A percentile compares a stretch with the other conserved stretches of the same genome.
Conservation (phyloP, 805 yeast species). For the Pichia pseudocactophila region DNA sequence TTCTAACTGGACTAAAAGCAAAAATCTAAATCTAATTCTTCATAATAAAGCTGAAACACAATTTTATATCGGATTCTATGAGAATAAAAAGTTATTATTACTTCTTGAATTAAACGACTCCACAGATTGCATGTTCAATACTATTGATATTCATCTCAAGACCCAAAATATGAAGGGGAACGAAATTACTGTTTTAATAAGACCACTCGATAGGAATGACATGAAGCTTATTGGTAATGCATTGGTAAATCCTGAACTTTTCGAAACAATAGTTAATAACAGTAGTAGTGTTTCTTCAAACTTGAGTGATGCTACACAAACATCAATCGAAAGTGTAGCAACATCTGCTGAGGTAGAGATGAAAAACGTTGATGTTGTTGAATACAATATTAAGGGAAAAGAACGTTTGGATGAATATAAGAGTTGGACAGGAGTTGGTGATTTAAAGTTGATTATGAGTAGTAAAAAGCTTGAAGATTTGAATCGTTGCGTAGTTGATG, state of each 20-base stretch:
- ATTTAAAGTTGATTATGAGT: constrained; percentile 1
- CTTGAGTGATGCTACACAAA: constrained; percentile 10
- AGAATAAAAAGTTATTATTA: neutral
- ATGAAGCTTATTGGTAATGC: constrained; percentile 4
- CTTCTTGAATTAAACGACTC: constrained; percentile 3
- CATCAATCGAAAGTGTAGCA: neutral
- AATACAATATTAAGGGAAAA: neutral
- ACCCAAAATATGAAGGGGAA: constrained; percentile 6
- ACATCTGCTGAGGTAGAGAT: neutral
- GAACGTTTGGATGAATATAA: neutral
- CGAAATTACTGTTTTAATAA: constrained; percentile 9
- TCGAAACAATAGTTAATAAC: neutral
- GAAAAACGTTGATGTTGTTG: no score
- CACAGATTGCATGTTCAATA: constrained; percentile 7
- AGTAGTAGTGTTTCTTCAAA: constrained; percentile 13
- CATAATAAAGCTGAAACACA: neutral
- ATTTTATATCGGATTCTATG: constrained; percentile 4
- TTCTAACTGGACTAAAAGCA: constrained; percentile 21
- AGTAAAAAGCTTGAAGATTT: constrained; percentile 8
- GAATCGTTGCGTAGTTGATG: constrained; percentile 11
- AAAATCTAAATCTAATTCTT: neutral
- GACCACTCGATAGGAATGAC: constrained; percentile 4
- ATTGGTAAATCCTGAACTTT: constrained; percentile 3
- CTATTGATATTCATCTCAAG: constrained; percentile 14
- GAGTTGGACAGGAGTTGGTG: constrained; percentile 8